These are phyloP conservation scores for Pythium periplocum DNA, from an alignment of 352 stramenopile genomes.

Conservation along the genomic window DNA sequence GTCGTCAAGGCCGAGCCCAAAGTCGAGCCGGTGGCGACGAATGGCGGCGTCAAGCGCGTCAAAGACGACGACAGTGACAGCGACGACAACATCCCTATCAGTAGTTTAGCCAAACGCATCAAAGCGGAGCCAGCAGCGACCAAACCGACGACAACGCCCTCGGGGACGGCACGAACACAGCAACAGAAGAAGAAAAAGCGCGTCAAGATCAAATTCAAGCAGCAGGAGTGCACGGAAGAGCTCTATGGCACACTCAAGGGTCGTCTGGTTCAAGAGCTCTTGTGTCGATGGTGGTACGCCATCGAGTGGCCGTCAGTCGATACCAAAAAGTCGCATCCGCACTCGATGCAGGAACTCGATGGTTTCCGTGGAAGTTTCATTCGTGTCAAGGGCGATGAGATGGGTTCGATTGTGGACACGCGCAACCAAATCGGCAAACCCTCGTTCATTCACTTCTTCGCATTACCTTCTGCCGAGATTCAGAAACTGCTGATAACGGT, in stretches of 20 bases:
- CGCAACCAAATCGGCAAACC: conserved; percentile 60
- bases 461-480: conserved; percentile 64
- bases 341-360: conserved; percentile 77
- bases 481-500: conserved; percentile 61
- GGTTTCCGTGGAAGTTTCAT: conserved; percentile 77
- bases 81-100: conserved; percentile 73
- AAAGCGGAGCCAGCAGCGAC: conserved; percentile 18
- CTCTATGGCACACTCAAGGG: conserved; percentile 80
- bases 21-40: background rate
- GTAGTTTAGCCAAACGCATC: conserved; percentile 44
- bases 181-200: conserved; percentile 50
- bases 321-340: conserved; percentile 35
- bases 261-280: conserved; percentile 60
- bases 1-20: conserved; percentile 17
- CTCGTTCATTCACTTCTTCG: conserved; percentile 82
- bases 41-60: conserved; percentile 20
- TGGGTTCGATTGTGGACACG: conserved; percentile 82
- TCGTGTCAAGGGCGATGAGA: conserved; percentile 76
- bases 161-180: conserved; percentile 16
- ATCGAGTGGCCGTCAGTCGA: conserved; percentile 67
- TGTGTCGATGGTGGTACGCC: conserved; percentile 86
- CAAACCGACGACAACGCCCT: conserved; percentile 9
- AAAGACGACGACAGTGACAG: conserved; percentile 38
- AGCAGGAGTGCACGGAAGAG: conserved; percentile 80
- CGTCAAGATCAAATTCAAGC: conserved; percentile 82